Percentiles rank a stretch among this genome's conserved stretches.
These are phyloP conservation scores for Xylaria curta DNA, from an alignment of 495 filamentous ascomycete species.

Conservation along the genomic window DNA sequence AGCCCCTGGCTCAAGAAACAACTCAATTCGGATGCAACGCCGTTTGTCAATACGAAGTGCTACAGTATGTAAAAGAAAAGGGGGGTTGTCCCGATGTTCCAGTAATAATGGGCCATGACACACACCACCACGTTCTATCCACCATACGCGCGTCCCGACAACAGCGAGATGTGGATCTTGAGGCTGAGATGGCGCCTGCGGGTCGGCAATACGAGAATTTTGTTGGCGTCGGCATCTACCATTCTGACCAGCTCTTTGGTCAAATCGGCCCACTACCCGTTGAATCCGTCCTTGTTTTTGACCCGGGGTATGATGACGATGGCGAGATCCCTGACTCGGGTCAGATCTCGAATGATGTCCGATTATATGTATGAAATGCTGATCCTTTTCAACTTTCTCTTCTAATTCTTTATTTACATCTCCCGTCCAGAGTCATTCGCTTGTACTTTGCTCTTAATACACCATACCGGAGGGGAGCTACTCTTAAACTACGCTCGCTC, in stretches of 20 bases:
- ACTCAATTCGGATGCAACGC: background rate
- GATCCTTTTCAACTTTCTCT: background rate
- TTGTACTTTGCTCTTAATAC: background rate
- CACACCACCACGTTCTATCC: constrained; percentile 6
- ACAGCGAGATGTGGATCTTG: constrained; percentile 9
- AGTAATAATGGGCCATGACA: constrained; percentile 18
- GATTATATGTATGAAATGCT: constrained; percentile 14
- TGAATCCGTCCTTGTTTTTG: constrained; percentile 19
- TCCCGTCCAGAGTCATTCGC: background rate
- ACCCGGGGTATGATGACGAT: constrained; percentile 8
- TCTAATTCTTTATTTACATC: background rate
- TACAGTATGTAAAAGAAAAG: background rate
- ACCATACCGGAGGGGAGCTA: background rate
- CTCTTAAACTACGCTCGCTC: background rate
- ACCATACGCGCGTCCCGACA: constrained; percentile 18
- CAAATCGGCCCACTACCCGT: constrained; percentile 22
- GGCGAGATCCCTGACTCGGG: constrained; percentile 23
- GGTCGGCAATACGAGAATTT: constrained; percentile 26
- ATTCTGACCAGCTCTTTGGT: background rate
- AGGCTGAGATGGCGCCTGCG: constrained; percentile 28
- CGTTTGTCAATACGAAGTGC: constrained; percentile 7
- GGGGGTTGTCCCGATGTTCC: background rate
- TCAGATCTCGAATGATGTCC: constrained; percentile 20
- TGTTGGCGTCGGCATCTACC: constrained; percentile 21
- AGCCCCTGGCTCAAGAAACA: constrained; percentile 5